phyloP scores from a whole-genome alignment of 192 early-diverging fungal genomes.

The Coemansia brasiliensis region DNA sequence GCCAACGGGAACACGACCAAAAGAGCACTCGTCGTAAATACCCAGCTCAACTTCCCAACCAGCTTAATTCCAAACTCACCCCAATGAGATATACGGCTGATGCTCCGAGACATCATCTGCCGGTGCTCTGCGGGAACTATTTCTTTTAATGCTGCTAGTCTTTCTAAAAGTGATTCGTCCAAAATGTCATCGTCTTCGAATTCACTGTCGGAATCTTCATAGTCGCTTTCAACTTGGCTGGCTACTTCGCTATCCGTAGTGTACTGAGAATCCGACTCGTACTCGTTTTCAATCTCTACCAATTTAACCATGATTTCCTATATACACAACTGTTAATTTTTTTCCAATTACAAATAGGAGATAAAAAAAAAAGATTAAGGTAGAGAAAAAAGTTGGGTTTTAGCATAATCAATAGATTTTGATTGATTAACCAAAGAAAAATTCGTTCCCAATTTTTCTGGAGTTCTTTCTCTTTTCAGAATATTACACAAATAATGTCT shows the following conservation, averaged over 20 bases:
- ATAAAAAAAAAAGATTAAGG: background rate
- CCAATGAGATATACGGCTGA: slow-evolving; percentile 60
- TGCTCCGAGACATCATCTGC: slow-evolving; percentile 59
- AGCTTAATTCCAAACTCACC: slow-evolving; percentile 61
- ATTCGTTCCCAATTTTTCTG: background rate
- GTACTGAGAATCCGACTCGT: slow-evolving; percentile 50
- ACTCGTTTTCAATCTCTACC: slow-evolving; percentile 48
- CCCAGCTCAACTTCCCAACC: slow-evolving; percentile 84
- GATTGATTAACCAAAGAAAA: background rate
- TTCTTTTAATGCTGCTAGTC: slow-evolving; percentile 81
- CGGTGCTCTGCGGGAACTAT: slow-evolving; percentile 80
- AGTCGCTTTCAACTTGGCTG: slow-evolving; percentile 37
- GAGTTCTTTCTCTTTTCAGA: background rate
- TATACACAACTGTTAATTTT: background rate
- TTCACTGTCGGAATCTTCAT: slow-evolving; percentile 58
- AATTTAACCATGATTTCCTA: slow-evolving; percentile 38
- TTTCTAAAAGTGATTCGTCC: slow-evolving; percentile 81
- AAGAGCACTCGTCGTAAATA: slow-evolving; percentile 82
- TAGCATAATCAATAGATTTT: background rate
- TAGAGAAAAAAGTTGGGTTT: background rate
- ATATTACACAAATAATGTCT: background rate
- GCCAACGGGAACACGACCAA: slow-evolving; percentile 84
- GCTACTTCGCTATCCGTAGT: slow-evolving; percentile 33
- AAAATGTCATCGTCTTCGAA: slow-evolving; percentile 67
- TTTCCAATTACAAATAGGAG: background rate